These are phyloP conservation scores for Rhodotorula sp. DNA, from an alignment of 1,284 basidiomycete species.

Conservation along the genomic window DNA sequence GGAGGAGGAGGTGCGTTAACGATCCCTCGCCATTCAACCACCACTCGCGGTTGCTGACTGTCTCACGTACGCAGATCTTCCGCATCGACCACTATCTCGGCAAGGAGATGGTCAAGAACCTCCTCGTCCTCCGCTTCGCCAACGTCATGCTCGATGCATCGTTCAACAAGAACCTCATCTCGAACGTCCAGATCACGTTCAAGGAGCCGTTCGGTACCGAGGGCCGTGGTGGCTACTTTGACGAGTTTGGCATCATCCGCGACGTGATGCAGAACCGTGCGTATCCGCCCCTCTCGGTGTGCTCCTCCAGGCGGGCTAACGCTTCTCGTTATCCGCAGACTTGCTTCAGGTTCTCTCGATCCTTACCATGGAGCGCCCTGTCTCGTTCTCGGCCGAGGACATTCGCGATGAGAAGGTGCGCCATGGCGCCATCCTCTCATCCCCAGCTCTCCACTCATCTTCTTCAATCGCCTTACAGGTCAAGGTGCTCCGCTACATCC, in stretches of 20 bases:
- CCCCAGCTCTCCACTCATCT: background rate
- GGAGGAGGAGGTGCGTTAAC: slow-evolving; percentile 67
- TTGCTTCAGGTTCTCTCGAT: slow-evolving; percentile 88
- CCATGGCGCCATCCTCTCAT: background rate
- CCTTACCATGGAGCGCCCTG: slow-evolving; percentile 92
- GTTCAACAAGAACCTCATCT: slow-evolving; percentile 92
- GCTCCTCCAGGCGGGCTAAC: background rate
- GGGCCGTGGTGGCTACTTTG: slow-evolving; percentile 95
- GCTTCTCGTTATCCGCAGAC: slow-evolving; percentile 58
- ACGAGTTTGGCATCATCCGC: slow-evolving; percentile 96
- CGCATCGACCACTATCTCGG: slow-evolving; percentile 97
- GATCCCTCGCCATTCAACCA: no score
- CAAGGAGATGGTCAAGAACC: slow-evolving; percentile 98
- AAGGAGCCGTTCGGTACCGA: slow-evolving; percentile 98
- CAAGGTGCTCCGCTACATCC: slow-evolving; percentile 87
- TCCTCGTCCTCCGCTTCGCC: slow-evolving; percentile 89
- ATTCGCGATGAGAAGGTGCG: slow-evolving; percentile 93
- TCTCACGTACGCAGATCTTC: slow-evolving; percentile 62
- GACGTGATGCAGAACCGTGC: slow-evolving; percentile 94
- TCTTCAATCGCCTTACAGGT: slow-evolving; percentile 59
- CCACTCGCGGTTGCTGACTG: background rate
- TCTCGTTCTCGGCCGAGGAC: slow-evolving; percentile 94
- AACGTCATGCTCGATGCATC: slow-evolving; percentile 81
- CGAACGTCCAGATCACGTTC: slow-evolving; percentile 96
- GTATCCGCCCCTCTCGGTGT: slow-evolving; percentile 49